Conservation (phyloP, 768 basidiomycete species). For the Pholiota microspora region DNA sequence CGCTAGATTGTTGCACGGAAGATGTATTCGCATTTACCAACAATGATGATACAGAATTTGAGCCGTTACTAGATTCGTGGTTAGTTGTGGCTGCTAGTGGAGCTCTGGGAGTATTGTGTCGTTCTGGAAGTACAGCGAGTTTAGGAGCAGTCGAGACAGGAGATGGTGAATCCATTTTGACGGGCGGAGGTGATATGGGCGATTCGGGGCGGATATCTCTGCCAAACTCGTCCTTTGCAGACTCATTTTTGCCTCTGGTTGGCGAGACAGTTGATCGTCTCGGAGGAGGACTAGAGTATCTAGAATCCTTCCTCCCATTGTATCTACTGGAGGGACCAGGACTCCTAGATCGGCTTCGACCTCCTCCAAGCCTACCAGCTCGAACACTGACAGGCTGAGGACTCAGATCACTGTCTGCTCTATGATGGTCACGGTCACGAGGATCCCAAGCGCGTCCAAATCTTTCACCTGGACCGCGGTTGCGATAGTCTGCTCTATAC, state of each 20-base stretch:
- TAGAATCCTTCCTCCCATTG: conserved; percentile 46
- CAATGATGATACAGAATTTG: conserved; percentile 36
- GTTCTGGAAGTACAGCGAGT: conserved; percentile 23
- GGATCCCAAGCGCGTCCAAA: conserved; percentile 56
- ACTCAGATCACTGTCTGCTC: conserved; percentile 38
- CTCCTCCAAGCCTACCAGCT: conserved; percentile 39
- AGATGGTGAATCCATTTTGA: conserved; percentile 22
- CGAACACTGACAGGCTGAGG: no score
- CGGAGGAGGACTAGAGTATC: conserved; percentile 60
- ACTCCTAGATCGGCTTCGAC: conserved; percentile 73
- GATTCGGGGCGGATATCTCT: conserved; percentile 71
- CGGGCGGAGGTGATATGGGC: conserved; percentile 25
- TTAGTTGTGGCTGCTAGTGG: conserved; percentile 35
- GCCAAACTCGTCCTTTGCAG: conserved; percentile 84
- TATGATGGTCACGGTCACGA: conserved; percentile 53
- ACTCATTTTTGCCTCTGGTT: conserved; percentile 23
- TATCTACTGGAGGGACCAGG: conserved; percentile 53
- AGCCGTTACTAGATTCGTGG: conserved; percentile 44
- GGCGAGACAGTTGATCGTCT: conserved; percentile 33
- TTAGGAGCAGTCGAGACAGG: conserved; percentile 9
- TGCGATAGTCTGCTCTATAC: conserved; percentile 51
- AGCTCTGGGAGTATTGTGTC: conserved; percentile 16
- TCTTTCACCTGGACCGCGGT: conserved; percentile 55
- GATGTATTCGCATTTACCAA: conserved; percentile 61
- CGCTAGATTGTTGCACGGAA: conserved; percentile 43